Evolutionary conservation across 352 stramenopile genomes (phyloP), one percentile per base, ranked within the genome.

Genomic region (Globisporangium orthogonon): DNA sequence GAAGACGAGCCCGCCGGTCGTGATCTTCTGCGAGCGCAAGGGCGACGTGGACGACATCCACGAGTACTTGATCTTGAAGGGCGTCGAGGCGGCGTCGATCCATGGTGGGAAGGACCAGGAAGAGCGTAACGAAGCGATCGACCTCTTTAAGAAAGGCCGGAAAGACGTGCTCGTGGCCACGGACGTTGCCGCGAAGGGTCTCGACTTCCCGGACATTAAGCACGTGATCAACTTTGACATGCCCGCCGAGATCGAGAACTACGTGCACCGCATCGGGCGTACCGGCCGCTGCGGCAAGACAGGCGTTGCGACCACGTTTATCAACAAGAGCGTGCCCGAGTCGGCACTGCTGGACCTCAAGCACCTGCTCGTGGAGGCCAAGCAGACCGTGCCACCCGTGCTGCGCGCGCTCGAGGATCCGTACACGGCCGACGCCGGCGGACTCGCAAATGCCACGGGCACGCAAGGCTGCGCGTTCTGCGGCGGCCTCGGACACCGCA

Each of bases 191-290:
- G 96, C 97, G 23, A 99, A 99, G 67, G 97, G 97, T 48, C 76
- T 99, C 28, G 97, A 99, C 69, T 99, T 99, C 58, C 89, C 96
- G 0, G 94, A 99, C 68, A 99, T 99, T 66, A 97, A 99, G 72
- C 97, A 99, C 70, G 97, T 99, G 15, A 99, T 99, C 61, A 99
- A 99, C 71, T 99, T 99, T 66, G 97, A 99, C 73, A 99, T 99
- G 97, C 97, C 97, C 0, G 83, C 79, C 43, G 96, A 99, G 71
- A 99, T 99, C 66, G 97, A 99, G 74, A 99, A 99, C 71, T 99
- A 99, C 71, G 96, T 99, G 41, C 97, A 99, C 91, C 83, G 97
- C 54, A 99, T 99, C 63, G 97, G 97, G 46, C 95, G 97, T 58
- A 99, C 97, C 9, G 97, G 97, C 41, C 95, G 97, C 41, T 98